Evolutionary conservation across 306 rosid species (phyloP).

Genomic region (Trifolium pratense): DNA sequence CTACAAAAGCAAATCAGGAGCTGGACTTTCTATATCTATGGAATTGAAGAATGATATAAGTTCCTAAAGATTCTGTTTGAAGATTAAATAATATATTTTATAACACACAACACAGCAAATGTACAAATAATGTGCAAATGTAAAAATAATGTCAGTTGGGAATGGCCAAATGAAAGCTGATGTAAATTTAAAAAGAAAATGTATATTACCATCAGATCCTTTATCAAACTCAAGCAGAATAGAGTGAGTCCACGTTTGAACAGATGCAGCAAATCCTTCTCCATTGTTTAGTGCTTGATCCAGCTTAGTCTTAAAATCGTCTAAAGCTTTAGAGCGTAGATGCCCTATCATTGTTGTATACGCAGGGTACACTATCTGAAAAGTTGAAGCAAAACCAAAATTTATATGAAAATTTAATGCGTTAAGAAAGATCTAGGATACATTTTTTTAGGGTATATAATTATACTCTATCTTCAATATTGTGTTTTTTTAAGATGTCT

Average conservation of each 20-base stretch:
- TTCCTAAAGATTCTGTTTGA: constrained; percentile 5
- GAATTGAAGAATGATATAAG: constrained; percentile 26
- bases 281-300: constrained; percentile 70
- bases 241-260: constrained; percentile 47
- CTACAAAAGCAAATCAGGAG: constrained; percentile 28
- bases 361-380: constrained; percentile 75
- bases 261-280: constrained; percentile 77
- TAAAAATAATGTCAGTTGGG: constrained; percentile 18
- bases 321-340: constrained; percentile 62
- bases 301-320: constrained; percentile 64
- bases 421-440: neutral
- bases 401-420: neutral
- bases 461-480: neutral
- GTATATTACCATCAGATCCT: constrained; percentile 70
- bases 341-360: constrained; percentile 71
- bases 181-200: constrained; percentile 33
- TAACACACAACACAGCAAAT: neutral
- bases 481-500: constrained; percentile 4
- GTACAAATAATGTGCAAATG: neutral
- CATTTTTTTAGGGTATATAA: neutral
- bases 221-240: constrained; percentile 67
- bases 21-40: constrained; percentile 14
- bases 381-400: constrained; percentile 40
- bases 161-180: constrained; percentile 17
- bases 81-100: constrained; percentile 29